Evolutionary conservation across 352 stramenopile genomes (phyloP).

Genomic region (Albugo laibachii): DNA sequence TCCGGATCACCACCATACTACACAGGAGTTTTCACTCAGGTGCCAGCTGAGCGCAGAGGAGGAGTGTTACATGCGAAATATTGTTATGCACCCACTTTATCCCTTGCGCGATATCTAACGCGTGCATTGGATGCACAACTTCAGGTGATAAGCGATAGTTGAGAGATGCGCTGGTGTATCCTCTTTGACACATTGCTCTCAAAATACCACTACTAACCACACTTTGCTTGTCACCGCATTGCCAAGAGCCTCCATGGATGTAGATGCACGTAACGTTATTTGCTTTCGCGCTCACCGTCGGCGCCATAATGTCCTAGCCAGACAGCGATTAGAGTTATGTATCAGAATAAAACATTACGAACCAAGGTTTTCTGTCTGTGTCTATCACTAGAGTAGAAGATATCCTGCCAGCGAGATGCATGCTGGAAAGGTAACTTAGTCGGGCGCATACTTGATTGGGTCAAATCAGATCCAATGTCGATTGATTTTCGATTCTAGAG

Average conservation of each 20-base stretch:
- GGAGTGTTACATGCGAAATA: slow-evolving; percentile 31
- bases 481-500: no score
- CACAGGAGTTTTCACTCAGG: background rate
- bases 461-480: no score
- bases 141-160: slow-evolving; percentile 72
- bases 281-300: slow-evolving; percentile 9
- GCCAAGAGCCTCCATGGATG: slow-evolving; percentile 68
- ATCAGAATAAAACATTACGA: background rate
- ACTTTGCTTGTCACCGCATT: slow-evolving; percentile 59
- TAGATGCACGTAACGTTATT: slow-evolving; percentile 56
- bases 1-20: slow-evolving; percentile 46
- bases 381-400: slow-evolving; percentile 23
- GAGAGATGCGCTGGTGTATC: slow-evolving; percentile 36
- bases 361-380: slow-evolving; percentile 33
- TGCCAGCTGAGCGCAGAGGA: background rate
- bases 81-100: slow-evolving; percentile 43
- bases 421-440: background rate
- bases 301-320: slow-evolving; percentile 37
- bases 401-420: slow-evolving; percentile 40
- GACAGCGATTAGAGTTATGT: background rate
- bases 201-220: slow-evolving; percentile 42
- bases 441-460: no score
- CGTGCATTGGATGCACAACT: slow-evolving; percentile 42
- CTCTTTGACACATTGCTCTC: slow-evolving; percentile 25
- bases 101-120: slow-evolving; percentile 32